These are phyloP conservation scores for Ganoderma resinaceum DNA, from an alignment of 1,284 basidiomycete genomes.

Conservation along the genomic window DNA sequence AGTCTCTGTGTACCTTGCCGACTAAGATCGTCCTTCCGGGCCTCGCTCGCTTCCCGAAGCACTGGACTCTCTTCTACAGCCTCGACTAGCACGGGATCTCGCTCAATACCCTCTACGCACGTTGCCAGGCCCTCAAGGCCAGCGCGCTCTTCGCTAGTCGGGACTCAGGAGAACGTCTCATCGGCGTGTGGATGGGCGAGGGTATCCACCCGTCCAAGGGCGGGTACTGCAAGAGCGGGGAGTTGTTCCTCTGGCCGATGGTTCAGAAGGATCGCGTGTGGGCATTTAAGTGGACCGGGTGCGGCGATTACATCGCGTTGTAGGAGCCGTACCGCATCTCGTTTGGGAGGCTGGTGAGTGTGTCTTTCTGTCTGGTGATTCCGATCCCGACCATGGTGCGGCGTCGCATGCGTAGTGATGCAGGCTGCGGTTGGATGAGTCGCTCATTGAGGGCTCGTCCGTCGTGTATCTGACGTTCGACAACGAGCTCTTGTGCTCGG, in stretches of 20 bases:
- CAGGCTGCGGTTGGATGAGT: constrained; percentile 89
- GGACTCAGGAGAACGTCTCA: constrained; percentile 67
- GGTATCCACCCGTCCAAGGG: constrained; percentile 65
- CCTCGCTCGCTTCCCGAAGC: constrained; percentile 75
- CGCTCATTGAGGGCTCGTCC: constrained; percentile 85
- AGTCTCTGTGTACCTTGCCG: background rate
- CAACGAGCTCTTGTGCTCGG: constrained; percentile 82
- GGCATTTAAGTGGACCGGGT: constrained; percentile 88
- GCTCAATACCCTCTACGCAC: constrained; percentile 84
- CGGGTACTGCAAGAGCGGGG: constrained; percentile 85
- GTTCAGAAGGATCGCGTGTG: constrained; percentile 52
- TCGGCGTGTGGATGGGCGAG: constrained; percentile 87
- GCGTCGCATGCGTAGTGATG: constrained; percentile 75
- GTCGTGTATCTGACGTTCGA: constrained; percentile 87
- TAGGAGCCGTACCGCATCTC: constrained; percentile 84
- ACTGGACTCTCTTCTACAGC: constrained; percentile 91
- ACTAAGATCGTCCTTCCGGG: constrained; percentile 79
- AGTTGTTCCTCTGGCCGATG: constrained; percentile 85
- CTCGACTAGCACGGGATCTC: constrained; percentile 97
- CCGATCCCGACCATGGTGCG: background rate
- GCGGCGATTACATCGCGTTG: constrained; percentile 90
- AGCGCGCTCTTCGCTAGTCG: constrained; percentile 66
- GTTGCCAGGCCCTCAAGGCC: constrained; percentile 54
- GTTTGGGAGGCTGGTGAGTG: constrained; percentile 88
- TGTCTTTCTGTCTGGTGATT: constrained; percentile 19